Conservation (phyloP, 306 rosid genomes). For the Glycine latifolia region DNA sequence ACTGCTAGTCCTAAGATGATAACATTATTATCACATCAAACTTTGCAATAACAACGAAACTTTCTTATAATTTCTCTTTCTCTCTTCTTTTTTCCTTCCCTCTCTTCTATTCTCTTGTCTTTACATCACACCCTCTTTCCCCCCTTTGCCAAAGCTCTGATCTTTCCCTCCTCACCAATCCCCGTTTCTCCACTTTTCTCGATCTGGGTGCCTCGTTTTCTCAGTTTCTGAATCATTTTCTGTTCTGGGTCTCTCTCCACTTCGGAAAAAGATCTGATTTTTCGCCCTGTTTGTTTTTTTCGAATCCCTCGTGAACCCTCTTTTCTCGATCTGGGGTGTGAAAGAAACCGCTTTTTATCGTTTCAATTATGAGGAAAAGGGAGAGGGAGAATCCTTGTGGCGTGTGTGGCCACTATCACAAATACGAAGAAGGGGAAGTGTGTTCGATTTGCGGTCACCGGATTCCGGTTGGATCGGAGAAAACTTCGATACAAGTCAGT, state of each 20-base stretch:
- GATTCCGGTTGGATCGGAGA: constrained; percentile 79
- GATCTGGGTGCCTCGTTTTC: constrained; percentile 52
- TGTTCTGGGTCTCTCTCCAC: constrained; percentile 47
- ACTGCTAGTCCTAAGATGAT: neutral
- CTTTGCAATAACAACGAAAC: neutral
- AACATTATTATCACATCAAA: neutral
- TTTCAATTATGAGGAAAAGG: constrained; percentile 82
- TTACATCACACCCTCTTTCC: neutral
- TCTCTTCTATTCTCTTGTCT: neutral
- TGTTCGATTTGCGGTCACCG: constrained; percentile 97
- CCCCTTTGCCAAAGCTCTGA: constrained; percentile 37
- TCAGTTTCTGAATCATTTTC: constrained; percentile 34
- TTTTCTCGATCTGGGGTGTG: constrained; percentile 53
- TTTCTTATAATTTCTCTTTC: constrained; percentile 31
- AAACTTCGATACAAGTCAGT: constrained; percentile 72
- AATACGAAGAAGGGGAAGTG: constrained; percentile 95
- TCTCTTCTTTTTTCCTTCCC: neutral
- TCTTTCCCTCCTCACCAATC: neutral
- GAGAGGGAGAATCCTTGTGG: constrained; percentile 99
- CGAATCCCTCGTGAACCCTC: neutral
- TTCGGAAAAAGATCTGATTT: constrained; percentile 31
- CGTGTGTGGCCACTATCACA: constrained; percentile 98
- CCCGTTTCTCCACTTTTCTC: neutral
- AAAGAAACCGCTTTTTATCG: constrained; percentile 5
- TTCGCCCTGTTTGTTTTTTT: neutral